Evolutionary conservation across 768 basidiomycete species (phyloP), one percentile per base, ranked within the genome.

Genomic region (Mycena rosella): DNA sequence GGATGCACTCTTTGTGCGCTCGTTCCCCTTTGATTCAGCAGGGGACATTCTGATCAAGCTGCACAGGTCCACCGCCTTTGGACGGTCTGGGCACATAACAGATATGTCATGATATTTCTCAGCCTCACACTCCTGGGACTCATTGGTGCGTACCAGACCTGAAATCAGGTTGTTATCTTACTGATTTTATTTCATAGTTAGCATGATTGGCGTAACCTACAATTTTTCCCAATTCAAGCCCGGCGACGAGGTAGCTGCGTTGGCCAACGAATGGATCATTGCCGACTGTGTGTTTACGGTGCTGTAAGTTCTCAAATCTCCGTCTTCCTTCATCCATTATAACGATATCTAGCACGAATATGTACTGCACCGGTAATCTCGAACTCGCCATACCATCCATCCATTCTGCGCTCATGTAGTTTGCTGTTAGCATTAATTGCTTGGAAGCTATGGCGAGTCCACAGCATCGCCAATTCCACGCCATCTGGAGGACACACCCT

Each of bases 351-450:
- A 56, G 53, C 17, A 61, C 65, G 11, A 67, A 61, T n/a, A 32
- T 67, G 3, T 67, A 67, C 45, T 67, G 65, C 15, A 67, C 65
- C 49, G 53, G 65, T 66, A n/a, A n/a, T n/a, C n/a, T n/a, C n/a
- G n/a, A n/a, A n/a, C n/a, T n/a, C n/a, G n/a, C n/a, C n/a, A n/a
- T n/a, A n/a, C n/a, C n/a, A n/a, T n/a, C n/a, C n/a, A n/a, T n/a
- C n/a, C n/a, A n/a, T n/a, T n/a, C n/a, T n/a, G n/a, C n/a, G n/a
- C n/a, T n/a, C n/a, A n/a, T n/a, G 3, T 30, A n/a, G 58, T 8
- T 15, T 48, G 2, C 14, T 24, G 10, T 17, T 30, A 67, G 65
- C 8, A 3, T 11, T 67, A 5, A 67, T 67, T 11, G 45, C 45
- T 1, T 67, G 53, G 65, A 27, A 29, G 24, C 48, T 67, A 6